Evolutionary conservation across 371 early-diverging fungal species (phyloP).

Genomic region (Apophysomyces trapeziformis): DNA sequence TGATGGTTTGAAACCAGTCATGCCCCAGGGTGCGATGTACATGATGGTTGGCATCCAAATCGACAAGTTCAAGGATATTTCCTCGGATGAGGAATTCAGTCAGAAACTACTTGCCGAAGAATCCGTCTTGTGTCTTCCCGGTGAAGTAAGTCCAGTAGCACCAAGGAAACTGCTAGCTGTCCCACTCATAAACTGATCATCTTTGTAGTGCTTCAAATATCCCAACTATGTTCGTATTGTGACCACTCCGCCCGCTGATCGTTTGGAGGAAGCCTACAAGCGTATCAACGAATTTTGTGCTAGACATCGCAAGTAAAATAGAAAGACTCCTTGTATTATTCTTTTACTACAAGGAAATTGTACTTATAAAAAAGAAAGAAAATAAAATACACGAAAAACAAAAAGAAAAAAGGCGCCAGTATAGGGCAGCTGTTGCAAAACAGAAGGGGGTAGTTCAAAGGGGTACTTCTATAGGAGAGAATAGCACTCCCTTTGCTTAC

Average conservation of each 20-base stretch:
- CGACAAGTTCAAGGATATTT: slow-evolving; percentile 74
- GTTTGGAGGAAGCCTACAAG: slow-evolving; percentile 73
- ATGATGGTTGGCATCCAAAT: slow-evolving; percentile 86
- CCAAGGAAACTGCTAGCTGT: background rate
- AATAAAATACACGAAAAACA: background rate
- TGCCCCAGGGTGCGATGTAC: slow-evolving; percentile 95
- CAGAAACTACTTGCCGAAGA: slow-evolving; percentile 85
- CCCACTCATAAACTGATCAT: background rate
- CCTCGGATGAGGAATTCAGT: slow-evolving; percentile 80
- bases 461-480: slow-evolving; percentile 11
- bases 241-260: slow-evolving; percentile 77
- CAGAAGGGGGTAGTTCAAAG: slow-evolving; percentile 1
- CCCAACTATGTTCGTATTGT: slow-evolving; percentile 85
- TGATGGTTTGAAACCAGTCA: slow-evolving; percentile 77
- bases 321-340: background rate
- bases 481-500: slow-evolving; percentile 6
- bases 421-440: background rate
- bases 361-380: background rate
- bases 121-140: slow-evolving; percentile 86
- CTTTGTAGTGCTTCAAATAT: slow-evolving; percentile 73
- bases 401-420: background rate
- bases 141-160: slow-evolving; percentile 55
- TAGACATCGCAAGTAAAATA: slow-evolving; percentile 58
- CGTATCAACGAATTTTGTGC: slow-evolving; percentile 83
- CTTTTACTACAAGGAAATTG: background rate